Percentiles rank a stretch among this genome's conserved stretches.
Evolutionary conservation across 2,329 filamentous ascomycete species (phyloP).

Genomic region (Sordariomycetes sp.): DNA sequence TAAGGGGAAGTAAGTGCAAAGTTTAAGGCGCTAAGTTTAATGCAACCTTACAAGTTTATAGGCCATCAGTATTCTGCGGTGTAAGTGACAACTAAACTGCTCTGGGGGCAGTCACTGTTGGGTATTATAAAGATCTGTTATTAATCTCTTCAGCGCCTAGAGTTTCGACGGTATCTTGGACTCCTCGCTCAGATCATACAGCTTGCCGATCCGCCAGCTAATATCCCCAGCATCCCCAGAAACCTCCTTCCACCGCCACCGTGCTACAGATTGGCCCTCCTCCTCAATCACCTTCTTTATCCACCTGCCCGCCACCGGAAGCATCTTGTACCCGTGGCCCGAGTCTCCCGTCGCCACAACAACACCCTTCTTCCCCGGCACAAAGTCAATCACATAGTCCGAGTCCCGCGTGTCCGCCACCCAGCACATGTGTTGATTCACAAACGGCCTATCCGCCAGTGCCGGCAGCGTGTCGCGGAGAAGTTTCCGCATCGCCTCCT

Average conservation of each 20-base stretch:
- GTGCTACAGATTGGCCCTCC: conserved; percentile 25
- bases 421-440: conserved; percentile 50
- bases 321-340: conserved; percentile 53
- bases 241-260: conserved; percentile 41
- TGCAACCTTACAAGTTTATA: neutral
- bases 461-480: conserved; percentile 39
- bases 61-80: no score
- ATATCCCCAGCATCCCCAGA: conserved; percentile 15
- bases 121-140: no score
- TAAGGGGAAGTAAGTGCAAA: neutral
- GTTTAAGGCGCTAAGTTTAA: neutral
- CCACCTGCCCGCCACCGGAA: conserved; percentile 43
- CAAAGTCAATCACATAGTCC: conserved; percentile 49
- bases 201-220: conserved; percentile 21
- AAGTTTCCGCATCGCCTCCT: conserved; percentile 36
- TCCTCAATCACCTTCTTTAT: conserved; percentile 29
- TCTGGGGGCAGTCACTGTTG: no score
- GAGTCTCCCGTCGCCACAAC: conserved; percentile 46
- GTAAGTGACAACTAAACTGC: no score
- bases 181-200: conserved; percentile 13
- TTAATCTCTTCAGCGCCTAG: neutral
- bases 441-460: conserved; percentile 43
- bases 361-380: conserved; percentile 37
- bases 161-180: conserved; percentile 3
- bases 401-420: conserved; percentile 50